Conservation (phyloP, 352 stramenopile species). For the Elongisporangium undulatum region DNA sequence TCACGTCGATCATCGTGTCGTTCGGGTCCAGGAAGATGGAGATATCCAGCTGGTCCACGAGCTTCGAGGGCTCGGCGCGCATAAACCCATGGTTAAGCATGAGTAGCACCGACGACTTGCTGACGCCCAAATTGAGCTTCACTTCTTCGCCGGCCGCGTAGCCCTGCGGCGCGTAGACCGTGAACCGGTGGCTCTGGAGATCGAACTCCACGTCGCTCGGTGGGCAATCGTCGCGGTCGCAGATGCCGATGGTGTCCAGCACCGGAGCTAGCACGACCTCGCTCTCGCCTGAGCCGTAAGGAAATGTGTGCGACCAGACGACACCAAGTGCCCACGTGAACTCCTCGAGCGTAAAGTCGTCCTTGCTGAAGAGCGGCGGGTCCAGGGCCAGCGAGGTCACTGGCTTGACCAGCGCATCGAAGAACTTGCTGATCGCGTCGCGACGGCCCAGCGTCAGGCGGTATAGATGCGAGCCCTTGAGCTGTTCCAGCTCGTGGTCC, state of each 20-base stretch:
- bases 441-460: conserved; percentile 18
- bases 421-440: conserved; percentile 34
- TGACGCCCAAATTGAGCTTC: conserved; percentile 14
- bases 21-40: conserved; percentile 33
- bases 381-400: conserved; percentile 33
- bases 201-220: conserved; percentile 22
- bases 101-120: conserved; percentile 31
- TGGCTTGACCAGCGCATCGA: conserved; percentile 25
- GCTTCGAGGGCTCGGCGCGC: conserved; percentile 8
- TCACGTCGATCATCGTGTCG: conserved; percentile 28
- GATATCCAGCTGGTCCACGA: conserved; percentile 39
- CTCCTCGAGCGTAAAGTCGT: conserved; percentile 36
- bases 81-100: conserved; percentile 49
- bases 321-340: conserved; percentile 45
- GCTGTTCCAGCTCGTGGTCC: conserved; percentile 19
- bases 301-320: conserved; percentile 36
- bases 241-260: conserved; percentile 34
- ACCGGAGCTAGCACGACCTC: conserved; percentile 36
- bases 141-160: conserved; percentile 28
- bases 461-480: conserved; percentile 36
- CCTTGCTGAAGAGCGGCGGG: conserved; percentile 34
- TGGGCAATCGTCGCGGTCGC: conserved; percentile 25
- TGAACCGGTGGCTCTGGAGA: conserved; percentile 13
- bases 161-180: conserved; percentile 25
- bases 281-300: conserved; percentile 12